phyloP scores from a whole-genome alignment of 225 moss, liverwort and hornwort genomes.

The Pleurozium schreberi region DNA sequence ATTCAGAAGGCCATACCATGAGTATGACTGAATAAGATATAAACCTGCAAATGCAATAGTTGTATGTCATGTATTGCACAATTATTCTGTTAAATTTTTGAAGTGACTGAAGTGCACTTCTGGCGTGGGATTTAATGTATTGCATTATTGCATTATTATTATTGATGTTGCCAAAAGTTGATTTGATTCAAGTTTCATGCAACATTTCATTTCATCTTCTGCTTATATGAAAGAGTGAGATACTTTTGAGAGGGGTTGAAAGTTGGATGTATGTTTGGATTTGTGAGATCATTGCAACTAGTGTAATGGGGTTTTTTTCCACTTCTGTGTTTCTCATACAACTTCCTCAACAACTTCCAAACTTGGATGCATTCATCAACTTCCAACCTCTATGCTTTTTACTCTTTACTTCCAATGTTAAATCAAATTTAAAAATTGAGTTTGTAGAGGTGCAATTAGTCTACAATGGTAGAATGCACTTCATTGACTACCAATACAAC shows the following conservation, averaged over 20 bases:
- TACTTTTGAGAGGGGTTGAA: neutral
- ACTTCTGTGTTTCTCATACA: neutral
- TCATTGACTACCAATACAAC: neutral
- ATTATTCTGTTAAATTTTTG: neutral
- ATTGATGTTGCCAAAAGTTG: too few relatives aligned
- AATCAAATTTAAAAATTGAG: neutral
- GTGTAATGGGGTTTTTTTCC: neutral
- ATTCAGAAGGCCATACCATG: neutral
- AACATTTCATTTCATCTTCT: neutral
- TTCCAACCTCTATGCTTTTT: neutral
- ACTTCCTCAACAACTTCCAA: neutral
- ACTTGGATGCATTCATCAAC: neutral
- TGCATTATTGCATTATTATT: neutral
- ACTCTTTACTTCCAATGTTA: neutral
- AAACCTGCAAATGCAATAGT: neutral
- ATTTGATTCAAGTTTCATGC: neutral
- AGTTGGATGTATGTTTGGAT: neutral
- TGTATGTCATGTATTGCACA: neutral
- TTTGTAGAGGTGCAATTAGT: neutral
- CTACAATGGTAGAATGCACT: too few relatives aligned
- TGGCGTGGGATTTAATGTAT: too few relatives aligned
- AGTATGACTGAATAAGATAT: neutral
- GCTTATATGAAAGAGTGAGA: neutral
- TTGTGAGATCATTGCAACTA: neutral
- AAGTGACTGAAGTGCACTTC: neutral